Base-by-base conservation (phyloP, 148 eudicot species). In the Vaccinium macrocarpon region DNA sequence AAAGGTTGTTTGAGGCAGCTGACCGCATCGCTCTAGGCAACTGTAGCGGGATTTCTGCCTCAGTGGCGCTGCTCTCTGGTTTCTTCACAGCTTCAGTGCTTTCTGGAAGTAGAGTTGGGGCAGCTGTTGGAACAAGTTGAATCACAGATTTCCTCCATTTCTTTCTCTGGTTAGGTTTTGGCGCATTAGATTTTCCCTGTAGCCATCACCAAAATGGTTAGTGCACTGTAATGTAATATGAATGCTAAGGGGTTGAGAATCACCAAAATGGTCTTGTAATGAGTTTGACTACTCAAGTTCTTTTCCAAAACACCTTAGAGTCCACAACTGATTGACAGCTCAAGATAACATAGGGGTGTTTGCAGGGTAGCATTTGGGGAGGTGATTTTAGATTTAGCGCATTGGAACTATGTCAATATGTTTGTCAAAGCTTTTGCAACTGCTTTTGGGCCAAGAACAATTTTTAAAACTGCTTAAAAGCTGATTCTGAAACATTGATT, bases 21-120 rank as follows among this genome's bases (percentile, higher is more conserved):
- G 96, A 89, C 21, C 98, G 85, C 92, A 93, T 93, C 16, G 95
- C 93, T 84, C 97, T 89, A 1, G 98, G 98, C 48, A 96, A 84
- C 84, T 88, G 95, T 73, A 89, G 78, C 2, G 98, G 92, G 61
- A 91, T 89, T 53, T 90, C 89, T 50, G 84, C 70, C 82, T 88
- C 91, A 13, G 46, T 32, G 25, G 77, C 76, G 49, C 83, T 88
- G 70, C 78, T 84, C 78, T 93, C 94, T 55, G 86, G 84, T 81
- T 82, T 84, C 46, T 81, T 83, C 49, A 82, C 76, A 5, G 73
- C 87, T 84, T 90, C 94, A 66, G 46, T 83, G 78, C 55, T 85
- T 83, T 91, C 93, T 0, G 90, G 70, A 79, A 86, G 87, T 48
- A 89, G 23, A 72, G 91, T 76, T 79, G 93, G 91, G 51, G 91